These are phyloP conservation scores for Grosmannia clavigera DNA, from an alignment of 2,329 filamentous ascomycete genomes.

Conservation along the genomic window DNA sequence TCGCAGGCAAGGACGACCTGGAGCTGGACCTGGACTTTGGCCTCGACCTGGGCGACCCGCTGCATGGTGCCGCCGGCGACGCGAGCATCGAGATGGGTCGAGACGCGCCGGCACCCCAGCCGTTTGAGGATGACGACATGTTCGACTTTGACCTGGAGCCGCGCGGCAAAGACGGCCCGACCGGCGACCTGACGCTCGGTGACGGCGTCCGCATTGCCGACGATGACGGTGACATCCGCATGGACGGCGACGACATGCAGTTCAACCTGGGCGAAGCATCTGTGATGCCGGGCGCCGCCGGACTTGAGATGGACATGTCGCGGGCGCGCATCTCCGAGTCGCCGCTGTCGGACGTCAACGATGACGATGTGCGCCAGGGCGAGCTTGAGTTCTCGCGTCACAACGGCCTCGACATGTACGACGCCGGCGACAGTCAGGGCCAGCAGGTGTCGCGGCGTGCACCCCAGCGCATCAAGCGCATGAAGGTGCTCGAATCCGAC, in stretches of 20 bases:
- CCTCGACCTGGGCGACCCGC: constrained; percentile 52
- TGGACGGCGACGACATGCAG: constrained; percentile 53
- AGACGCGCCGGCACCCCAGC: constrained; percentile 59
- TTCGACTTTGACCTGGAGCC: constrained; percentile 49
- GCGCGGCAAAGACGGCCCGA: constrained; percentile 42
- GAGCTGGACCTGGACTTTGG: constrained; percentile 65
- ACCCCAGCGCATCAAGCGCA: constrained; percentile 60
- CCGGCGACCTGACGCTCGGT: constrained; percentile 42
- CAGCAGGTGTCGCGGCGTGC: constrained; percentile 51
- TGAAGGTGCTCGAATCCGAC: constrained; percentile 75
- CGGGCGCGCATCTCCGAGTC: constrained; percentile 56
- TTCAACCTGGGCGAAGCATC: constrained; percentile 50
- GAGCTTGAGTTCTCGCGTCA: constrained; percentile 43
- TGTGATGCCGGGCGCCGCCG: constrained; percentile 35
- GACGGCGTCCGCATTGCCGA: constrained; percentile 48
- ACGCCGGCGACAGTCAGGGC: constrained; percentile 46
- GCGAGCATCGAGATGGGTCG: constrained; percentile 78
- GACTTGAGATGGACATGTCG: constrained; percentile 31
- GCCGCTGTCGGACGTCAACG: constrained; percentile 57
- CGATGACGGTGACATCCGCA: constrained; percentile 50
- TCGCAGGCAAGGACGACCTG: constrained; percentile 51
- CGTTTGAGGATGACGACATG: constrained; percentile 58
- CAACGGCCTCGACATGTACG: constrained; percentile 46
- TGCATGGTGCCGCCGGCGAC: constrained; percentile 27
- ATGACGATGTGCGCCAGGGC: constrained; percentile 46